Percentiles rank a stretch among this genome's conserved stretches.
Evolutionary conservation across 2,329 filamentous ascomycete species (phyloP).

Genomic region (Hymenotorrendiella dingleyae): DNA sequence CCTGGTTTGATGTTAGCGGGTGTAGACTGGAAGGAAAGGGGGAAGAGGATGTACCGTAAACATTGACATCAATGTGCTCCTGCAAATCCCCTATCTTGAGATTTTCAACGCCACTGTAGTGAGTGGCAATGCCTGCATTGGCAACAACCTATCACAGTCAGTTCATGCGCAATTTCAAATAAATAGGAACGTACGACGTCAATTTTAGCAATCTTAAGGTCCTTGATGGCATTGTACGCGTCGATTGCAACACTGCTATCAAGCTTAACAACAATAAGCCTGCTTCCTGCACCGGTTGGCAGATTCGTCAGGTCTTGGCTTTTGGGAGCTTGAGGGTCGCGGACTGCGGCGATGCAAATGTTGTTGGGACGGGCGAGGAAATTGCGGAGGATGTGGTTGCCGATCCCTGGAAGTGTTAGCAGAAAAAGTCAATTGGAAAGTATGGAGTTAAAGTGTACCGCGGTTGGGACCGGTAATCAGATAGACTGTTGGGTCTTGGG

Average conservation of each 20-base stretch:
- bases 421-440: neutral
- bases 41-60: neutral
- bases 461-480: constrained; percentile 2
- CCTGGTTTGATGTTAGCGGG: constrained; percentile 22
- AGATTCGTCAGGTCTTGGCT: constrained; percentile 26
- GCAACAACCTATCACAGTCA: constrained; percentile 29
- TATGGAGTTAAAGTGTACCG: neutral
- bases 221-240: constrained; percentile 25
- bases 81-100: constrained; percentile 29
- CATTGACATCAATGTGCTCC: constrained; percentile 4
- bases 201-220: constrained; percentile 17
- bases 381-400: neutral
- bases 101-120: constrained; percentile 20
- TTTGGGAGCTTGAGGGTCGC: constrained; percentile 25
- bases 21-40: constrained; percentile 10
- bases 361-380: constrained; percentile 23
- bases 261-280: constrained; percentile 30
- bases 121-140: constrained; percentile 28
- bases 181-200: neutral
- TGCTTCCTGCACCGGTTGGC: constrained; percentile 25
- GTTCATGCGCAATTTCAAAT: too few relatives aligned
- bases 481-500: neutral
- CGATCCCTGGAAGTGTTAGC: constrained; percentile 17
- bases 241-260: constrained; percentile 27
- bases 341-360: constrained; percentile 34